Percentiles rank a stretch among this genome's conserved stretches.
phyloP scores from a whole-genome alignment of 2,329 filamentous ascomycete species.

The Aspergillus brasiliensis region DNA sequence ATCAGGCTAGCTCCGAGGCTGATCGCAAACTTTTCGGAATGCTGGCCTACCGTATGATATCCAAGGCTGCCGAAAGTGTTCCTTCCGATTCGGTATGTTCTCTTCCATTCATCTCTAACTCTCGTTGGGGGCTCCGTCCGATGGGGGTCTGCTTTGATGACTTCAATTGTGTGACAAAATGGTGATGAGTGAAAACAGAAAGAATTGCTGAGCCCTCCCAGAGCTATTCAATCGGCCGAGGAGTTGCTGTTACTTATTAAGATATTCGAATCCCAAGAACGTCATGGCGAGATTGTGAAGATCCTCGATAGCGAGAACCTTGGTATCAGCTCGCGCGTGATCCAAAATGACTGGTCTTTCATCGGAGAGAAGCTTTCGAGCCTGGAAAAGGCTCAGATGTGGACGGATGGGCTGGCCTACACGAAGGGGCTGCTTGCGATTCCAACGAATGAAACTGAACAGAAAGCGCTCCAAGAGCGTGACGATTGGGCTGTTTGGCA shows the following conservation, averaged over 20 bases:
- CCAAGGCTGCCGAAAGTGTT: constrained; percentile 49
- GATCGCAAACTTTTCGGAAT: constrained; percentile 52
- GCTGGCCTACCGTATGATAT: constrained; percentile 53
- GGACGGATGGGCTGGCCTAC: constrained; percentile 42
- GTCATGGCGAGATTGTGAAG: constrained; percentile 42
- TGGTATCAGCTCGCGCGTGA: constrained; percentile 45
- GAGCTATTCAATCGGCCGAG: constrained; percentile 50
- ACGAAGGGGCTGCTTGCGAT: constrained; percentile 40
- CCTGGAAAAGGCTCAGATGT: constrained; percentile 41
- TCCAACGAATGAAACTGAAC: constrained; percentile 33
- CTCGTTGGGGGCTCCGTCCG: not conserved
- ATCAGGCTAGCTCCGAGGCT: constrained; percentile 40
- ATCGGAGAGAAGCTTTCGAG: constrained; percentile 41
- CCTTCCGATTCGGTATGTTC: constrained; percentile 46
- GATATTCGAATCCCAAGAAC: constrained; percentile 46
- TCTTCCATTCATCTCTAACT: not conserved
- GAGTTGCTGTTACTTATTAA: constrained; percentile 49
- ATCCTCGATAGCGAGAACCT: constrained; percentile 46
- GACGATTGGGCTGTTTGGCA: constrained; percentile 52
- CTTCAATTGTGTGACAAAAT: constrained; percentile 19
- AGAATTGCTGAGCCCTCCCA: constrained; percentile 42
- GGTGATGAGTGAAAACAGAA: constrained; percentile 36
- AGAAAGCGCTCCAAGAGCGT: constrained; percentile 36
- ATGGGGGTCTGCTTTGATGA: not conserved
- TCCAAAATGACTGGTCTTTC: constrained; percentile 48